Base-by-base conservation (phyloP, 2,329 filamentous ascomycete species). In the Stachybotrys chartarum region DNA sequence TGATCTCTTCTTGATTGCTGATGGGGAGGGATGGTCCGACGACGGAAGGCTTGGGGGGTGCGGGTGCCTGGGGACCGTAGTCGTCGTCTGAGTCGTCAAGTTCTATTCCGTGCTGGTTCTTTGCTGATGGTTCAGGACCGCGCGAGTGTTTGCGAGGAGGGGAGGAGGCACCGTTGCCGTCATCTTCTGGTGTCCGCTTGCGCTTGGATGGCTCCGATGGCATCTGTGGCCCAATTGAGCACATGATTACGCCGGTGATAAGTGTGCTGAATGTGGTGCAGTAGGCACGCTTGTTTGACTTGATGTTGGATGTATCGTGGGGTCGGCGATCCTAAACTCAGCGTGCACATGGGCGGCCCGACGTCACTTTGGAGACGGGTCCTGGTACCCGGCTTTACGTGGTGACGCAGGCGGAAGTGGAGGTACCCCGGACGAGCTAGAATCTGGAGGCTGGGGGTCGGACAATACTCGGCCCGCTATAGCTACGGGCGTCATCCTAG, bases 221-320 rank as follows among this genome's bases (percentile, higher is more conserved):
- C 30, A 91, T 70, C 57, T 85, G 77, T 14, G 89, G 88, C 6
- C 88, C 87, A 65, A 90, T 85, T 39, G 82, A 84, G 52, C 85
- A 75, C 86, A 90, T 90, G 30, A 45, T 63, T 2, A 42, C 14
- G 35, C 5, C 14, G 14, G 8, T 42, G 5, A 10, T 14, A 42
- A 42, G 35, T 42, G 35, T 42, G 35, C 35, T 14, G 14, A 42
- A 24, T 24, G 24, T 24, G 24, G 4, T 24, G 24, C 24, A 24
- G 24, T 24, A 24, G 35, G 10, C 35, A 10, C 14, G 35, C 35
- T 5, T 14, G 14, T 42, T 10, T 42, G 35, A 42, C 10, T 10
- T 2, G 8, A 10, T 42, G 35, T 42, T 42, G 35, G 35, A 42
- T 10, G 10, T 42, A 42, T 42, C 35, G 35, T 10, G 35, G 35